Conservation (phyloP, 768 basidiomycete genomes). For the Hygrocybe coccinea region DNA sequence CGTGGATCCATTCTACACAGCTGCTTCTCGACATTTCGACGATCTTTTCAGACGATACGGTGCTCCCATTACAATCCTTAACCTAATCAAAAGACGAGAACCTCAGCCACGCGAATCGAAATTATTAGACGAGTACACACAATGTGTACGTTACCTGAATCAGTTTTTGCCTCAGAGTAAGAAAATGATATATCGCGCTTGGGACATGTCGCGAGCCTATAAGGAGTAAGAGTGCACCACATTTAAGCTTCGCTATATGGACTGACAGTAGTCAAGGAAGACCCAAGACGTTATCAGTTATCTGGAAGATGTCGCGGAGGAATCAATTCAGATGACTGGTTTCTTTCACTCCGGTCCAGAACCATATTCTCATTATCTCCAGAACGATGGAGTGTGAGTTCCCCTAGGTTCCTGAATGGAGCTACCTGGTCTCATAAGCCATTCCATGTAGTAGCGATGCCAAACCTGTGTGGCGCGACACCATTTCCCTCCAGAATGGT, state of each 20-base stretch:
- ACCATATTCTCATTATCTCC: constrained; percentile 67
- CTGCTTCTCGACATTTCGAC: constrained; percentile 91
- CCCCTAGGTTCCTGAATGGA: not conserved
- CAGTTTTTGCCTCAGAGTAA: constrained; percentile 86
- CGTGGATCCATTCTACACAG: constrained; percentile 91
- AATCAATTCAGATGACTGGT: constrained; percentile 82
- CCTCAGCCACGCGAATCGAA: constrained; percentile 83
- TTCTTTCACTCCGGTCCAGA: constrained; percentile 95
- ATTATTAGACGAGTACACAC: constrained; percentile 82
- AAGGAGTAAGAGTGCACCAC: constrained; percentile 60
- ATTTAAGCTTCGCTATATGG: not conserved
- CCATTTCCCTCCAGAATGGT: constrained; percentile 83
- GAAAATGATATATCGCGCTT: constrained; percentile 87
- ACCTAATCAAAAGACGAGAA: constrained; percentile 86
- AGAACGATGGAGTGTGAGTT: constrained; percentile 40
- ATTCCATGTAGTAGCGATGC: constrained; percentile 16
- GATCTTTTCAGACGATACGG: constrained; percentile 88
- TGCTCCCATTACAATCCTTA: constrained; percentile 82
- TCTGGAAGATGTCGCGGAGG: constrained; percentile 91
- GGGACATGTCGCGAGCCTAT: constrained; percentile 95
- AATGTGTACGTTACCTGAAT: constrained; percentile 90
- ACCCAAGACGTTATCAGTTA: constrained; percentile 95
- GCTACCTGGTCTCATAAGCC: not conserved
- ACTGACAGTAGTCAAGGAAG: constrained; percentile 48
- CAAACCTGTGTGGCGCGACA: constrained; percentile 50